phyloP scores from a whole-genome alignment of 306 rosid genomes.

The Lathyrus aphaca region DNA sequence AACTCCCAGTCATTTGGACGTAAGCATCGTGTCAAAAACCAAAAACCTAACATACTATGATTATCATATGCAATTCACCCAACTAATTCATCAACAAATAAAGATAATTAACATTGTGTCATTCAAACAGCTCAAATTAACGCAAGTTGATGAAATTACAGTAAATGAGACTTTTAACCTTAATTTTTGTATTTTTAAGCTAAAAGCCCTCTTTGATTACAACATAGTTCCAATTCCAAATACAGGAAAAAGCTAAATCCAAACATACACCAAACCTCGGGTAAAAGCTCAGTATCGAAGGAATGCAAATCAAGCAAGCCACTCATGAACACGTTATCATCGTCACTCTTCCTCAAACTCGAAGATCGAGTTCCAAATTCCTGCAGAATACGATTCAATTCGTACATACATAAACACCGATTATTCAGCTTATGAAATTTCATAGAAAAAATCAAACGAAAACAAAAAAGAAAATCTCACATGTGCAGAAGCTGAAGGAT shows the following conservation, averaged over 20 bases:
- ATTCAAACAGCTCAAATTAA: slow-evolving; percentile 6
- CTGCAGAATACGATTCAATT: slow-evolving; percentile 47
- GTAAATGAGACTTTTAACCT: not conserved
- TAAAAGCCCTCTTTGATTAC: slow-evolving; percentile 1
- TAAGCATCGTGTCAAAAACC: slow-evolving; percentile 7
- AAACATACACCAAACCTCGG: slow-evolving; percentile 58
- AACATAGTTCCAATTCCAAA: slow-evolving; percentile 7
- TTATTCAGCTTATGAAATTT: slow-evolving; percentile 8
- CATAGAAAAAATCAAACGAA: slow-evolving; percentile 1
- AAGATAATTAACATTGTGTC: not conserved
- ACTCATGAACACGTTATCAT: slow-evolving; percentile 59
- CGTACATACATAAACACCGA: not conserved
- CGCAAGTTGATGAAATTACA: slow-evolving; percentile 4
- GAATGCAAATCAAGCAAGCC: slow-evolving; percentile 86
- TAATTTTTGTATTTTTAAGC: slow-evolving; percentile 1
- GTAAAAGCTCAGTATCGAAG: slow-evolving; percentile 72
- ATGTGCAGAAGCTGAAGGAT: slow-evolving; percentile 60
- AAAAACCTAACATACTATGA: not conserved
- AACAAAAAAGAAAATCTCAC: slow-evolving; percentile 41
- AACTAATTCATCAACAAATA: slow-evolving; percentile 22
- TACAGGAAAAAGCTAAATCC: slow-evolving; percentile 3
- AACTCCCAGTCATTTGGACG: slow-evolving; percentile 30
- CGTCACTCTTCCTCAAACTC: slow-evolving; percentile 72
- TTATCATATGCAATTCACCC: not conserved
- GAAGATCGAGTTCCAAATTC: slow-evolving; percentile 71